A percentile compares a stretch with the other conserved stretches of the same genome.
Evolutionary conservation across 1,139 yeast genomes (phyloP).

Genomic region (Trichomonascaceae sp.): DNA sequence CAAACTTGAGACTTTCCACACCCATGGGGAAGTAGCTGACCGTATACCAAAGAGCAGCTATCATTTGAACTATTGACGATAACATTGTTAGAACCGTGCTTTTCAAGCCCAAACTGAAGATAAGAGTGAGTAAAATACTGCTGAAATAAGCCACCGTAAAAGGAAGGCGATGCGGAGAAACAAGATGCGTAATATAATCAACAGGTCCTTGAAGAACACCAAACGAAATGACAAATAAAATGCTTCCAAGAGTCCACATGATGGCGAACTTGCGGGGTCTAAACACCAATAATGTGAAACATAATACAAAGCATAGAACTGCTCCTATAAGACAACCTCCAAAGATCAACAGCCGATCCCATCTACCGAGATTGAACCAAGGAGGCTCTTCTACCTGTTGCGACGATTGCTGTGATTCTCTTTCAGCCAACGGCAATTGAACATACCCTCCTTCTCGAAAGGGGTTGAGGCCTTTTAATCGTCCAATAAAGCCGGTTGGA

Average conservation of each 20-base stretch:
- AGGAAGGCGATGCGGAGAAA: conserved; percentile 69
- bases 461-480: conserved; percentile 36
- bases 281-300: conserved; percentile 80
- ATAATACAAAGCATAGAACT: conserved; percentile 68
- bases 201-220: conserved; percentile 91
- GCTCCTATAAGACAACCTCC: conserved; percentile 72
- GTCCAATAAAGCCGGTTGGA: conserved; percentile 30
- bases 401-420: conserved; percentile 38
- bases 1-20: conserved; percentile 77
- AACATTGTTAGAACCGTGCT: conserved; percentile 73
- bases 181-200: conserved; percentile 65
- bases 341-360: conserved; percentile 78
- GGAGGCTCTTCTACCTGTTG: conserved; percentile 44
- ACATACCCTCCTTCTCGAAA: conserved; percentile 42
- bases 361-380: conserved; percentile 59
- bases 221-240: conserved; percentile 80
- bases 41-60: conserved; percentile 84
- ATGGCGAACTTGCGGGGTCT: conserved; percentile 86
- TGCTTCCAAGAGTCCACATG: conserved; percentile 83
- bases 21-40: conserved; percentile 95
- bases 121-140: conserved; percentile 61
- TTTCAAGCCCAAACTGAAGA: conserved; percentile 47
- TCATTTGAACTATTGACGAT: conserved; percentile 67
- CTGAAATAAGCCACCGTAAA: conserved; percentile 77
- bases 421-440: conserved; percentile 48